Evolutionary conservation across 306 rosid species (phyloP).

Genomic region (Ormosia semicastrata): DNA sequence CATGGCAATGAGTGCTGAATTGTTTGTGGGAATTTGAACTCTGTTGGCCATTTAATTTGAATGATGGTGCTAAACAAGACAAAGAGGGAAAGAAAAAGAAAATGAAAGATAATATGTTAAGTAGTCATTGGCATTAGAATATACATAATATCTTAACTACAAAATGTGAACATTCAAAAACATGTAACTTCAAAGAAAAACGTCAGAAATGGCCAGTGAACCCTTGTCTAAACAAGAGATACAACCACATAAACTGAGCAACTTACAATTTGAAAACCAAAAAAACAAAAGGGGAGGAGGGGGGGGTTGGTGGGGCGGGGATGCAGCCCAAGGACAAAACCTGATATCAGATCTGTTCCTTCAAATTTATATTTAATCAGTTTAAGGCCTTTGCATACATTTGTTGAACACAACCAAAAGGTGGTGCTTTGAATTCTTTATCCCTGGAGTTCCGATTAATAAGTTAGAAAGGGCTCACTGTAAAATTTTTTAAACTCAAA

Average conservation of each 20-base stretch:
- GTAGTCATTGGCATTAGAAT: background rate
- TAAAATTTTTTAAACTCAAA: background rate
- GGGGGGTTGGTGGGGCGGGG: background rate
- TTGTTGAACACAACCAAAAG: background rate
- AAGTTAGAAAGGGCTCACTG: background rate
- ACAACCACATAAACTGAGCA: background rate
- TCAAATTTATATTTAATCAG: background rate
- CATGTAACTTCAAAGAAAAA: background rate
- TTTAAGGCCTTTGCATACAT: background rate
- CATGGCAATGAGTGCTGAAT: constrained; percentile 76
- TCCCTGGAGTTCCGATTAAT: background rate
- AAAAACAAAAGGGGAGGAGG: background rate
- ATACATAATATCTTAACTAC: background rate
- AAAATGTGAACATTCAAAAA: background rate
- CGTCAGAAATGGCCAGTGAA: background rate
- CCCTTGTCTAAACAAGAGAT: background rate
- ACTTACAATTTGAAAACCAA: background rate
- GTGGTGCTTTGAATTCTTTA: background rate
- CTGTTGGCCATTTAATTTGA: constrained; percentile 59
- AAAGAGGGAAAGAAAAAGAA: background rate
- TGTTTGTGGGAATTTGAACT: constrained; percentile 48
- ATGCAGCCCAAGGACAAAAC: background rate
- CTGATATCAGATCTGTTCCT: background rate
- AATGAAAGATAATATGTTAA: background rate
- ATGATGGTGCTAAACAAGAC: background rate